Evolutionary conservation across 129 eudicot genomes (phyloP).

Genomic region (Pulicaria dysenterica): DNA sequence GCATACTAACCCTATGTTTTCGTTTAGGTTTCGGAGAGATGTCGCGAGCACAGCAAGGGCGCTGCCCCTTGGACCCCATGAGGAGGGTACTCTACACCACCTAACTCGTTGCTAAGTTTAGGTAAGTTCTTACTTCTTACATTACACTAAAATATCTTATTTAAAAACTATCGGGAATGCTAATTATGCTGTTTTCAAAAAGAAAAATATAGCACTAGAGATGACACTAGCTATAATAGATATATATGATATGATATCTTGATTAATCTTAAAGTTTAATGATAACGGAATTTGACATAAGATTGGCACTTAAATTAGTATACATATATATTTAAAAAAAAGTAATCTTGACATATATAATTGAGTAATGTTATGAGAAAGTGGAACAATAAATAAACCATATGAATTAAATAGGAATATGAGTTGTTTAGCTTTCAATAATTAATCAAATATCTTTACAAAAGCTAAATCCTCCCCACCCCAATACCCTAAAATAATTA

Average conservation of each 20-base stretch:
- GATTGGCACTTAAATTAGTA: slow-evolving; percentile 8
- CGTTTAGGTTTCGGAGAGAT: too few species aligned
- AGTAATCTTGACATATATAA: slow-evolving; percentile 13
- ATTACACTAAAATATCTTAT: too few species aligned
- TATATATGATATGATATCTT: not conserved
- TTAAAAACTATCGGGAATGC: too few species aligned
- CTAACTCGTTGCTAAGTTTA: too few species aligned
- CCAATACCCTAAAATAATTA: not conserved
- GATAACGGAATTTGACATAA: not conserved
- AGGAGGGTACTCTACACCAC: too few species aligned
- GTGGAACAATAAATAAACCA: slow-evolving; percentile 29
- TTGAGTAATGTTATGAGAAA: slow-evolving; percentile 29
- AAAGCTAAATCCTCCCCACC: slow-evolving; percentile 26
- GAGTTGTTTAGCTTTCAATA: slow-evolving; percentile 21
- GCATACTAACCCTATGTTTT: too few species aligned
- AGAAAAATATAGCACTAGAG: not conserved
- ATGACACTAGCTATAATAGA: not conserved
- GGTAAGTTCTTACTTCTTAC: too few species aligned
- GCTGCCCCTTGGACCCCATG: too few species aligned
- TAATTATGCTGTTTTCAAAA: not conserved
- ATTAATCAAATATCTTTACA: slow-evolving; percentile 31
- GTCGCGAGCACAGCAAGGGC: too few species aligned
- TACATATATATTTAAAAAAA: not conserved
- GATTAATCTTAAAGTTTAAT: not conserved
- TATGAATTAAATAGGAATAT: slow-evolving; percentile 3